These are phyloP conservation scores for Ceratobasidium sp. DNA, from an alignment of 1,284 basidiomycete species.

Conservation along the genomic window DNA sequence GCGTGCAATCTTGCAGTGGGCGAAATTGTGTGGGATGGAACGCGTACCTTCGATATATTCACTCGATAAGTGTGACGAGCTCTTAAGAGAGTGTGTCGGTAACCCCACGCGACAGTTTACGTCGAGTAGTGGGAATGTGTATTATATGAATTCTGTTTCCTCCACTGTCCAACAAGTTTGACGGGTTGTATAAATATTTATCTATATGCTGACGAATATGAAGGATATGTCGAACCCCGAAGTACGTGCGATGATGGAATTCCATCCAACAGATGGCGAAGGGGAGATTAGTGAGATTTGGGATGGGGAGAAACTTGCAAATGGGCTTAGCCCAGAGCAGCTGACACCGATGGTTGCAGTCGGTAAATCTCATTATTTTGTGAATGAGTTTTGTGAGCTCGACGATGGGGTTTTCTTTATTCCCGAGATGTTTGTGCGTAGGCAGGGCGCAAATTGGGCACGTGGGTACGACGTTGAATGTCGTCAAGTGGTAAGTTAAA, in stretches of 20 bases:
- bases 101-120: neutral
- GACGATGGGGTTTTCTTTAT: neutral
- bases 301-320: slow-evolving; percentile 13
- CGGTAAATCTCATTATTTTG: neutral
- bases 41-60: slow-evolving; percentile 2
- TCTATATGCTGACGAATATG: neutral
- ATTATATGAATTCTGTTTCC: neutral
- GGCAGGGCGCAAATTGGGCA: slow-evolving; percentile 1
- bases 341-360: slow-evolving; percentile 15
- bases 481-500: neutral
- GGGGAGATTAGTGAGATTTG: slow-evolving; percentile 5
- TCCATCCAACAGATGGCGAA: slow-evolving; percentile 6
- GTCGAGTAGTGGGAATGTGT: neutral
- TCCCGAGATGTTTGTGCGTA: slow-evolving; percentile 5
- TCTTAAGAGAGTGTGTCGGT: neutral
- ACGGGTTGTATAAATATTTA: neutral
- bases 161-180: slow-evolving; percentile 5
- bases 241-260: neutral
- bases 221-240: slow-evolving; percentile 13
- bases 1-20: neutral
- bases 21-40: neutral
- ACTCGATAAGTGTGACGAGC: slow-evolving; percentile 2
- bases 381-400: slow-evolving; percentile 19
- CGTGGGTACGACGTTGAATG: neutral
- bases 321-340: neutral